Percentiles rank a stretch among this genome's conserved stretches.
Conservation (phyloP, 805 yeast species). For the Yarrowia alimentaria region DNA sequence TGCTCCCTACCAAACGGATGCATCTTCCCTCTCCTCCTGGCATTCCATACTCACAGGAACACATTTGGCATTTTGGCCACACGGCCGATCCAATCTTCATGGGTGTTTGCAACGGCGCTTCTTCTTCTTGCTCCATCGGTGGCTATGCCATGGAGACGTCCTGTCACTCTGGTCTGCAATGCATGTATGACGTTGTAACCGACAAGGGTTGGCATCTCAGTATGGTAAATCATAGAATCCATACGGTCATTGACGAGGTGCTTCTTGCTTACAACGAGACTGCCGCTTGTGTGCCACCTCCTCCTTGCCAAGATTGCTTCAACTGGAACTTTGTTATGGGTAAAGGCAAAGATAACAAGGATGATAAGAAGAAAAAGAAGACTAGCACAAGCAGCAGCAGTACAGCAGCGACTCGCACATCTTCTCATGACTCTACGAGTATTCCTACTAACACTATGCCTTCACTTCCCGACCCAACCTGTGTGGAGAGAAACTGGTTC, state of each 20-base stretch:
- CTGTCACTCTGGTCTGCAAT: conserved; percentile 86
- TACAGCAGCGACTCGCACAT: not conserved
- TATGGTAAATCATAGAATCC: conserved; percentile 83
- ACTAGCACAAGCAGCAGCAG: not conserved
- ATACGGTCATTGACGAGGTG: conserved; percentile 82
- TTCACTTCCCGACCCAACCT: conserved; percentile 35
- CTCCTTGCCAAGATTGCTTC: conserved; percentile 86
- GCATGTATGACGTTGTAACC: conserved; percentile 83
- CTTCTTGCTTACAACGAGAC: conserved; percentile 70
- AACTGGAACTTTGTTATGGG: conserved; percentile 70
- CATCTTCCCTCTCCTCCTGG: conserved; percentile 96
- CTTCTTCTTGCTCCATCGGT: conserved; percentile 81
- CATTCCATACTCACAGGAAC: conserved; percentile 68
- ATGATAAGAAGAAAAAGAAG: conserved; percentile 17
- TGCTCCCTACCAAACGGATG: conserved; percentile 74
- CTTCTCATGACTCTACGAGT: not conserved
- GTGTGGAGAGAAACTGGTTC: conserved; percentile 45
- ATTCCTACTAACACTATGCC: conserved; percentile 21
- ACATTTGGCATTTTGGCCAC: conserved; percentile 93
- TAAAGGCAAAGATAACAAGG: conserved; percentile 17
- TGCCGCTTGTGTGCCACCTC: conserved; percentile 68
- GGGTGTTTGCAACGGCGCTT: conserved; percentile 96
- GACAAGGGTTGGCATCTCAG: conserved; percentile 92
- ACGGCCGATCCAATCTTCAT: conserved; percentile 95
- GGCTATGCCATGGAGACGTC: conserved; percentile 97